Base-by-base conservation (phyloP, 1,284 basidiomycete genomes). In the Macrocystidia cucumis region DNA sequence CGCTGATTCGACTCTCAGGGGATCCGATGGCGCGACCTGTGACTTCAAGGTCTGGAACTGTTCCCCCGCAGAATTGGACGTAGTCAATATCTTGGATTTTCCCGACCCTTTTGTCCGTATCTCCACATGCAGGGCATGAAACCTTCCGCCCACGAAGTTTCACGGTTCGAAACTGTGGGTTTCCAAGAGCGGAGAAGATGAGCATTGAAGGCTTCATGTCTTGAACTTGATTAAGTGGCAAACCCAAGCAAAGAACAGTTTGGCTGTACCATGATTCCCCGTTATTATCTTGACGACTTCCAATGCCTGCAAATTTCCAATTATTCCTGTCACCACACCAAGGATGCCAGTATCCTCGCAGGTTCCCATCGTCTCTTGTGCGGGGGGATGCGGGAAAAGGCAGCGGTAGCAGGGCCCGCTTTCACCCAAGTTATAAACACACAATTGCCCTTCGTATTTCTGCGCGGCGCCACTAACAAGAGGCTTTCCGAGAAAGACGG, bases 391-490 rank as follows among this genome's bases (percentile, higher is more conserved):
- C 0, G 95, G 93, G 58, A 95, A 98, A 18, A 98, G 61, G 53
- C 96, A 98, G 3, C 96, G 73, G 59, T 97, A 97, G 58, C 96
- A 99, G 0, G 93, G 92, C 1, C 92, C 85, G 9, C 72, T 58
- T 13, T 63, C 54, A 14, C 64, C 68, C 3, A 80, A 57, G 49
- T 86, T 86, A 57, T 91, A 95, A 2, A 80, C 71, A 42, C 81
- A 84, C 28, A 98, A 72, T 53, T 98, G 93, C 0, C 96, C 96
- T 38, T 96, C 90, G 39, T 79, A 83, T 33, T 85, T 78, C 48
- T 98, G 89, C 0, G 95, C 95, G 1, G 93, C 96, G 2, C 92
- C 96, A 37, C 85, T 90, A 21, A 98, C 83, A 19, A 98, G 78
- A 3, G 91, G 86, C 31, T 81, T 81, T 4, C 62, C 59, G 2